These are phyloP conservation scores for Sarocladium strictum DNA, from an alignment of 2,329 filamentous ascomycete species.

Conservation along the genomic window DNA sequence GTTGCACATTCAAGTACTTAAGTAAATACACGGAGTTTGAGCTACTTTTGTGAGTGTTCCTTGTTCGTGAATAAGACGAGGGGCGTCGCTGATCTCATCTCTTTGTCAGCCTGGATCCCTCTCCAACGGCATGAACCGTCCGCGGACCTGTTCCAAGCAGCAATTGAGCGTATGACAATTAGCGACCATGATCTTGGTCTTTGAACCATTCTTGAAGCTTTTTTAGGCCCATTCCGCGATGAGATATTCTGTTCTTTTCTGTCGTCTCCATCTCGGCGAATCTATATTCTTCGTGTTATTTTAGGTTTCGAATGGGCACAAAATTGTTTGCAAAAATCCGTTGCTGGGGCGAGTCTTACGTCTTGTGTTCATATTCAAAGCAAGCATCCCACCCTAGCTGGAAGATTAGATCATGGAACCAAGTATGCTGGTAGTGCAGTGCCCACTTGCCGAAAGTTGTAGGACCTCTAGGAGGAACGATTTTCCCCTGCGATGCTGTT, in stretches of 20 bases:
- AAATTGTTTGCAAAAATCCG: not conserved
- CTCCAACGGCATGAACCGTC: not conserved
- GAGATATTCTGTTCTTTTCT: slow-evolving; percentile 88
- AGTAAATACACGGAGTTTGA: slow-evolving; percentile 73
- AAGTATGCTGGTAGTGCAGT: not conserved
- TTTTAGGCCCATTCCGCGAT: slow-evolving; percentile 78
- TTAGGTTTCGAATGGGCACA: too few species aligned
- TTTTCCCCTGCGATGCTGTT: slow-evolving; percentile 50
- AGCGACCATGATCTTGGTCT: slow-evolving; percentile 17
- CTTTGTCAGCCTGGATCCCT: not conserved
- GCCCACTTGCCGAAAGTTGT: slow-evolving; percentile 67
- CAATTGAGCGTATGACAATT: not conserved
- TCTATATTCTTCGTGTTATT: slow-evolving; percentile 36
- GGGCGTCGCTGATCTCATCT: too few species aligned
- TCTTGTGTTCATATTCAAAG: slow-evolving; percentile 89
- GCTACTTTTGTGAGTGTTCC: slow-evolving; percentile 56
- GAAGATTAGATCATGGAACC: slow-evolving; percentile 5
- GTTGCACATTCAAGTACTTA: slow-evolving; percentile 63
- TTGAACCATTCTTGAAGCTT: slow-evolving; percentile 82
- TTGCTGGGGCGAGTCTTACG: slow-evolving; percentile 38
- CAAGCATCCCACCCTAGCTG: slow-evolving; percentile 84
- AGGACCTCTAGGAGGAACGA: slow-evolving; percentile 79
- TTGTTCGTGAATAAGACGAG: not conserved
- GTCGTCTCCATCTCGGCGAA: slow-evolving; percentile 91
- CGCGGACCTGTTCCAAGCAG: too few species aligned